phyloP scores from a whole-genome alignment of 2,329 filamentous ascomycete species.

The Curvularia lunata region DNA sequence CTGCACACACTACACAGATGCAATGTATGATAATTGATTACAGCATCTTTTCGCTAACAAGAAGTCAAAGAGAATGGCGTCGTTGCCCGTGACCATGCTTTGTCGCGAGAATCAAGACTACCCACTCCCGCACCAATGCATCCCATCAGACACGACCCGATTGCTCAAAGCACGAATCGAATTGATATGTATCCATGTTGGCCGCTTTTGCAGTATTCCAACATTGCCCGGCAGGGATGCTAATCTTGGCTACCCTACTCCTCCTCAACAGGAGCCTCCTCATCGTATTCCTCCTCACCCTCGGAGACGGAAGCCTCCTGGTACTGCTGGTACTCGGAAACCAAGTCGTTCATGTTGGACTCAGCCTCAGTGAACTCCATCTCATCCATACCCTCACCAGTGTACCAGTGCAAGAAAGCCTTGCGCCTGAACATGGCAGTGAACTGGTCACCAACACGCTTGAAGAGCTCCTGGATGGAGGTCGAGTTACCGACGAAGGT shows the following conservation, averaged over 20 bases:
- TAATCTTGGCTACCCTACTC: conserved; percentile 53
- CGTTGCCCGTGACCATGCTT: conserved; percentile 23
- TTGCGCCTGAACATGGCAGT: conserved; percentile 99
- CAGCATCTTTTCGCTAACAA: conserved; percentile 47
- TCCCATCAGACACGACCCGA: conserved; percentile 24
- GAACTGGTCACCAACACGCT: conserved; percentile 99
- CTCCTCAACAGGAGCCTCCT: conserved; percentile 80
- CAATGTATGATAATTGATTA: conserved; percentile 29
- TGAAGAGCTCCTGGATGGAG: conserved; percentile 99
- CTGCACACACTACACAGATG: not conserved
- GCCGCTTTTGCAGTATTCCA: conserved; percentile 22
- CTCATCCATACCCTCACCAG: conserved; percentile 99
- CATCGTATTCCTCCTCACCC: conserved; percentile 93
- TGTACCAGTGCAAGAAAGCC: conserved; percentile 99
- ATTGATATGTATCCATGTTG: conserved; percentile 20
- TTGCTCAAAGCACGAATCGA: conserved; percentile 39
- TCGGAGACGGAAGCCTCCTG: conserved; percentile 98
- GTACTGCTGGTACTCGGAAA: conserved; percentile 99
- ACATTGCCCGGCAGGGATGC: conserved; percentile 28
- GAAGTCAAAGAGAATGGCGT: conserved; percentile 36
- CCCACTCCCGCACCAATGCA: conserved; percentile 17
- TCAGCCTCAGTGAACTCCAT: conserved; percentile 99
- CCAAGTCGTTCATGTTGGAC: conserved; percentile 99
- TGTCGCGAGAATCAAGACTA: conserved; percentile 23
- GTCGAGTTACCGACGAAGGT: conserved; percentile 99